A percentile compares a stretch with the other conserved stretches of the same genome.
phyloP scores from a whole-genome alignment of 1,139 yeast genomes.

The Candida mesenterica region DNA sequence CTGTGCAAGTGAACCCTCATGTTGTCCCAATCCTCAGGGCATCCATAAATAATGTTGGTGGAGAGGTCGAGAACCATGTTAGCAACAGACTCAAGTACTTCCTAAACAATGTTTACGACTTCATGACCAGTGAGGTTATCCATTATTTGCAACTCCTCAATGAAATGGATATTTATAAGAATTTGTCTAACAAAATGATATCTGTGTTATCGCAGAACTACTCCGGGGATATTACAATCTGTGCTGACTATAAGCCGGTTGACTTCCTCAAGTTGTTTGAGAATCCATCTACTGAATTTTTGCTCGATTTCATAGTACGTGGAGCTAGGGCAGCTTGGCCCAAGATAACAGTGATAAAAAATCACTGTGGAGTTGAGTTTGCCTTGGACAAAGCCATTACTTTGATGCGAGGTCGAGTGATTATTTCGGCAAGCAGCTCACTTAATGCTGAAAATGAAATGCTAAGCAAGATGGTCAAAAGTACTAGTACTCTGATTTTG shows the following conservation, averaged over 20 bases:
- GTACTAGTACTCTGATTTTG: slow-evolving; percentile 8
- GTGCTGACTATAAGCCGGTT: slow-evolving; percentile 64
- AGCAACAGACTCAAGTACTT: slow-evolving; percentile 54
- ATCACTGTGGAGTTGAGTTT: slow-evolving; percentile 88
- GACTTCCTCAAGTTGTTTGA: slow-evolving; percentile 65
- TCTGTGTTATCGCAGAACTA: slow-evolving; percentile 82
- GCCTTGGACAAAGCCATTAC: slow-evolving; percentile 79
- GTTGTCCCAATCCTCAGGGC: slow-evolving; percentile 81
- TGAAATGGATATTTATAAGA: slow-evolving; percentile 75
- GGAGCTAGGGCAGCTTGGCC: slow-evolving; percentile 97
- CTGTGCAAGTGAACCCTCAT: slow-evolving; percentile 96
- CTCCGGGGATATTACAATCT: slow-evolving; percentile 89
- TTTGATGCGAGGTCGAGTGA: slow-evolving; percentile 61
- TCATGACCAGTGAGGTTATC: slow-evolving; percentile 66
- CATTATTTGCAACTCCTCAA: slow-evolving; percentile 73
- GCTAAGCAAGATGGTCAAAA: slow-evolving; percentile 4
- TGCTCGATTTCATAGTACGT: slow-evolving; percentile 66
- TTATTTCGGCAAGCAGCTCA: slow-evolving; percentile 35
- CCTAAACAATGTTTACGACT: slow-evolving; percentile 57
- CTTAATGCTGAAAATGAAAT: slow-evolving; percentile 3
- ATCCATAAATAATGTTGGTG: slow-evolving; percentile 69
- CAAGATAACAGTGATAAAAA: slow-evolving; percentile 73
- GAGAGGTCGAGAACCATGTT: slow-evolving; percentile 60
- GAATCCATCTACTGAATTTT: slow-evolving; percentile 78
- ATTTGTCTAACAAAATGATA: slow-evolving; percentile 66